Conservation (phyloP, 139 green algal species). For the Nannochloris sp. region DNA sequence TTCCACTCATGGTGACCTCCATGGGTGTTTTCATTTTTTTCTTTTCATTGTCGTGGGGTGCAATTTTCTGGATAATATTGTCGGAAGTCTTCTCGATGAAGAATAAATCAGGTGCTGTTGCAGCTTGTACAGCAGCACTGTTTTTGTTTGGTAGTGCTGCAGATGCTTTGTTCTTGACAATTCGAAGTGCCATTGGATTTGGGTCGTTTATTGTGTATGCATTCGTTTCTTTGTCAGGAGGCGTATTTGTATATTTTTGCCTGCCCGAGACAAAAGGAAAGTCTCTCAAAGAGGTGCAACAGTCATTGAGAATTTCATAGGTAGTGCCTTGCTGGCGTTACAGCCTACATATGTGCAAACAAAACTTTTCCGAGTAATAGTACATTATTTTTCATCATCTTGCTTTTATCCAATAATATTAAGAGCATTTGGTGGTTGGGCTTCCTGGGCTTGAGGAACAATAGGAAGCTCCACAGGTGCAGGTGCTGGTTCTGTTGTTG, state of each 20-base stretch:
- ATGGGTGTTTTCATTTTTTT: constrained; percentile 73
- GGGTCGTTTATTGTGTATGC: constrained; percentile 49
- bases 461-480: no score
- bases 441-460: no score
- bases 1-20: constrained; percentile 27
- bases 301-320: constrained; percentile 15
- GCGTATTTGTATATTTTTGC: constrained; percentile 32
- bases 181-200: constrained; percentile 38
- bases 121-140: constrained; percentile 46
- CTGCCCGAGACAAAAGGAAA: constrained; percentile 67
- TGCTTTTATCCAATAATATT: no score
- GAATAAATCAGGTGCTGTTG: constrained; percentile 44
- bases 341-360: no score
- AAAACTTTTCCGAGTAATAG: no score
- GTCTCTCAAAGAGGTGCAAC: constrained; percentile 52
- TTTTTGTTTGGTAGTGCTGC: constrained; percentile 52
- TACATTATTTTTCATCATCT: no score
- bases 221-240: constrained; percentile 24
- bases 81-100: constrained; percentile 67
- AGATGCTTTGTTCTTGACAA: constrained; percentile 60
- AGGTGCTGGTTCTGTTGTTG: no score
- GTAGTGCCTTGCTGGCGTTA: not conserved
- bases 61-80: constrained; percentile 73
- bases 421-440: no score
- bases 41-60: constrained; percentile 54